phyloP scores from a whole-genome alignment of 2,329 filamentous ascomycete species.

The Botrytis medusae region DNA sequence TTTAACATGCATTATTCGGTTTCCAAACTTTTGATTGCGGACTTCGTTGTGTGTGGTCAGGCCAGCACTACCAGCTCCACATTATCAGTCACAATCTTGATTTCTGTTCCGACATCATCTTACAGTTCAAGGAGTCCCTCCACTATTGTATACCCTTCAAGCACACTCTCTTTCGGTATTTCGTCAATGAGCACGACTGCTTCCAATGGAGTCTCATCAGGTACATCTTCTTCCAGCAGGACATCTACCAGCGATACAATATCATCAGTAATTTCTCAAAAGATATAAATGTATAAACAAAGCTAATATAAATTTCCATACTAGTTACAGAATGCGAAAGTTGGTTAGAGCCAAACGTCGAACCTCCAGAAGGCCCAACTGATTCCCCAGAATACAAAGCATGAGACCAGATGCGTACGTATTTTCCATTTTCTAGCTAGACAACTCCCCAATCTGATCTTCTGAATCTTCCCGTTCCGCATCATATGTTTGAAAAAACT shows the following conservation, averaged over 20 bases:
- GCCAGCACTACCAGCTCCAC: background rate
- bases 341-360: too few relatives aligned
- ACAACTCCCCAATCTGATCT: background rate
- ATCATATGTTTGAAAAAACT: background rate
- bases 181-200: background rate
- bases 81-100: background rate
- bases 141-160: background rate
- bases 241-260: background rate
- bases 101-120: background rate
- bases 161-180: background rate
- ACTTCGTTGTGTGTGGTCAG: background rate
- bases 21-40: background rate
- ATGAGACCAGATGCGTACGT: background rate
- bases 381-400: background rate
- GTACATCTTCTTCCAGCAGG: background rate
- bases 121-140: background rate
- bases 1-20: background rate
- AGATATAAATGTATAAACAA: too few relatives aligned
- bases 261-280: background rate
- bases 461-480: fast-evolving
- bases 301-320: background rate
- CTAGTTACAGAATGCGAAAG: background rate
- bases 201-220: background rate
- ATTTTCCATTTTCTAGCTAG: background rate
- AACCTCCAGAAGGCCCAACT: background rate